These are phyloP conservation scores for Candida sojae DNA, from an alignment of 1,139 yeast species.

Conservation along the genomic window DNA sequence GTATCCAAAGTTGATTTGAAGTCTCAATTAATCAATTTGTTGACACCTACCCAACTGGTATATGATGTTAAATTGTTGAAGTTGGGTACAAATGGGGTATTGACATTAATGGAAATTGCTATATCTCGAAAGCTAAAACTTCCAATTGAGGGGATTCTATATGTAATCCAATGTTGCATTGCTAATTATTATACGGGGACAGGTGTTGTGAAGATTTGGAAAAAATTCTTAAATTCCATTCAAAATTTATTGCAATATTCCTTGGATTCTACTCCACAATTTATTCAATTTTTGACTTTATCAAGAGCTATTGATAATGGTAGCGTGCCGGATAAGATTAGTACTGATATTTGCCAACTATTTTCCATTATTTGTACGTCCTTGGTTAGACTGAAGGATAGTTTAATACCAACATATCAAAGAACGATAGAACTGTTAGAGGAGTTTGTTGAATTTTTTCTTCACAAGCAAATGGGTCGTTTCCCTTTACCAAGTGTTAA, in stretches of 20 bases:
- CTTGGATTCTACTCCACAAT: not conserved
- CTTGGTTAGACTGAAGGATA: not conserved
- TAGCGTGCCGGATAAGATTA: conserved; percentile 10
- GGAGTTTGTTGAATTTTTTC: conserved; percentile 9
- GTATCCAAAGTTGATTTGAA: conserved; percentile 36
- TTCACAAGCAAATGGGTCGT: conserved; percentile 36
- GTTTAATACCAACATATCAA: not conserved
- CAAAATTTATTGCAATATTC: not conserved
- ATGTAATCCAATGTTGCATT: conserved; percentile 17
- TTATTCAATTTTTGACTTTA: conserved; percentile 7
- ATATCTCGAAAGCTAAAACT: conserved; percentile 15
- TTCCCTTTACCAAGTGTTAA: conserved; percentile 30
- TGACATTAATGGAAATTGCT: conserved; percentile 19
- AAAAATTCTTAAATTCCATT: conserved; percentile 5
- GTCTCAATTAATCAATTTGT: conserved; percentile 29
- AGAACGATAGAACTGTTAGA: conserved; percentile 6
- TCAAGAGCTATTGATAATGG: conserved; percentile 1
- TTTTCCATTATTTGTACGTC: not conserved
- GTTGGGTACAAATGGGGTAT: conserved; percentile 26
- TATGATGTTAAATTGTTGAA: conserved; percentile 28
- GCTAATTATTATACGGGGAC: conserved; percentile 15
- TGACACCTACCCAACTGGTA: conserved; percentile 23
- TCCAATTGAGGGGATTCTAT: conserved; percentile 23
- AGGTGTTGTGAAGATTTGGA: conserved; percentile 22
- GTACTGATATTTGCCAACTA: conserved; percentile 5